These are phyloP conservation scores for Pythium chondricola DNA, from an alignment of 352 stramenopile genomes.

Conservation along the genomic window DNA sequence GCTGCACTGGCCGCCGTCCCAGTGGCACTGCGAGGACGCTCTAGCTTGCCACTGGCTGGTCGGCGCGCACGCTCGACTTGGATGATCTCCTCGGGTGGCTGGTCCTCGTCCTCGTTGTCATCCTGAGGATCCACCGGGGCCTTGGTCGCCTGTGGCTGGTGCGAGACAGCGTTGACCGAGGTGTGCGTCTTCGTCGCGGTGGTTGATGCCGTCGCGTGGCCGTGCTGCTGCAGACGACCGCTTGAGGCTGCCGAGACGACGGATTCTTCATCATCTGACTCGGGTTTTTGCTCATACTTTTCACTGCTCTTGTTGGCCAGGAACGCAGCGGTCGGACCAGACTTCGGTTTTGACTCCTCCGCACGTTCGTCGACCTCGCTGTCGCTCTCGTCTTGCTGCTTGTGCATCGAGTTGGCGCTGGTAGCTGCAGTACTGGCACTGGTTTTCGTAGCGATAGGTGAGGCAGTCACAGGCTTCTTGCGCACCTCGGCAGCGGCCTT, in stretches of 20 bases:
- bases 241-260: conserved; percentile 20
- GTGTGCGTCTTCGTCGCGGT: no score
- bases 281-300: conserved; percentile 25
- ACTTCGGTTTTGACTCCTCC: not conserved
- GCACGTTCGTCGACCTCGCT: conserved; percentile 7
- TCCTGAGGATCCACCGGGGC: conserved; percentile 15
- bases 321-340: conserved; percentile 8
- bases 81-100: conserved; percentile 32
- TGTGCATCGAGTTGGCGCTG: not conserved
- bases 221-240: conserved; percentile 9
- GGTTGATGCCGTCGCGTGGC: no score
- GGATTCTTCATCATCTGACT: conserved; percentile 38
- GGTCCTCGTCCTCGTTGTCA: conserved; percentile 21
- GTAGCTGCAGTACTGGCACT: not conserved
- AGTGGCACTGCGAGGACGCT: conserved; percentile 42
- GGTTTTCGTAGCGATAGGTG: conserved; percentile 5
- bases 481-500: conserved; percentile 4
- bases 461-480: conserved; percentile 12
- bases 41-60: conserved; percentile 22
- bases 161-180: no score
- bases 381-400: conserved; percentile 18
- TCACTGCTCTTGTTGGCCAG: conserved; percentile 1
- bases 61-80: conserved; percentile 34
- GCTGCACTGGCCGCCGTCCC: conserved; percentile 17
- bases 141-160: no score